Evolutionary conservation across 1,284 basidiomycete genomes (phyloP), one percentile per base, ranked within the genome.

Genomic region (Pascua guehoae): DNA sequence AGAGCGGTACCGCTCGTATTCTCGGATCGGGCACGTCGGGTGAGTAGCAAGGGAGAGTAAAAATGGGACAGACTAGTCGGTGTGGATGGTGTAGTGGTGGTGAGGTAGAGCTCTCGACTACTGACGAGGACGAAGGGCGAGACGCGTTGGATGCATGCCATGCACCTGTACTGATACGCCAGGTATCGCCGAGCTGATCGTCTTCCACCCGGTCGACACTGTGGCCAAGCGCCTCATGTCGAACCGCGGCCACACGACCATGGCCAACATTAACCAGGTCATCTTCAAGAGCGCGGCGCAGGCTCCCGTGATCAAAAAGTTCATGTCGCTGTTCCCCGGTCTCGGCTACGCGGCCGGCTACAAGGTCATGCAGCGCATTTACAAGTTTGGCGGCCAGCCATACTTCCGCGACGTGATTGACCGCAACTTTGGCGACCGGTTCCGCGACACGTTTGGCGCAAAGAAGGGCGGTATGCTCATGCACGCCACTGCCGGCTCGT

Each of bases 331-430:
- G 42, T 98, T 98, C 82, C 95, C 96, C 36, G 95, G 95, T 64
- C 86, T 98, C 4, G 96, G 96, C 1, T 98, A 98, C 74, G 96
- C 95, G 4, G 95, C 92, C 38, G 92, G 93, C 0, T 98, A 98
- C 86, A 98, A 98, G 79, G 81, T 96, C 69, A 80, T 90, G 1
- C 92, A 96, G 79, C 85, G 91, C 51, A 85, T 95, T 69, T 96
- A 96, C 86, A 98, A 98, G 80, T 98, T 98, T 69, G 95, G 96
- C 60, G 96, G 95, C 1, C 95, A 98, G 79, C 95, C 96, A 18
- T 98, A 88, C 84, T 96, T 97, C 78, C 90, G 94, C 77, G 93
- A 98, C 79, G 76, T 94, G 72, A 86, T 98, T 72, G 84, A 84
- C 66, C 84, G 82, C 68, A 80, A 89, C 74, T 87, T 86, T 79